Evolutionary conservation across 495 filamentous ascomycete species (phyloP).

Genomic region (Penicillium soppii): DNA sequence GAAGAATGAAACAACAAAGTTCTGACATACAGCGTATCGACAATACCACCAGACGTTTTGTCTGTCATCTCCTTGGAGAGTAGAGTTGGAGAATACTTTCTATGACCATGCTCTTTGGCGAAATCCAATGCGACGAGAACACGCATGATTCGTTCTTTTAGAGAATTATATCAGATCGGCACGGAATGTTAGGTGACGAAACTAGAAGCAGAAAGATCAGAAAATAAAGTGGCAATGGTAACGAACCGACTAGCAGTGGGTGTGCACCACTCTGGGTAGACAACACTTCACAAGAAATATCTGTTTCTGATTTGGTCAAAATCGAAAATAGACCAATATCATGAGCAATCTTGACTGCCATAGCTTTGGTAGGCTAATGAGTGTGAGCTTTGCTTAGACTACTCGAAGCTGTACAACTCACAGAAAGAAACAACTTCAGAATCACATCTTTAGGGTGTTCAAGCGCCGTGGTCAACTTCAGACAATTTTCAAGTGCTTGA

Average conservation of each 20-base stretch:
- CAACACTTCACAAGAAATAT: conserved; percentile 11
- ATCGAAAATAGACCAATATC: conserved; percentile 21
- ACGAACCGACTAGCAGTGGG: conserved; percentile 21
- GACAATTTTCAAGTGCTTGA: conserved; percentile 12
- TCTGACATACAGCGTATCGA: conserved; percentile 17
- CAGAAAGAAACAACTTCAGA: conserved; percentile 16
- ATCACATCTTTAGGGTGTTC: conserved; percentile 20
- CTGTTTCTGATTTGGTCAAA: conserved; percentile 10
- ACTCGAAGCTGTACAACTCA: no score
- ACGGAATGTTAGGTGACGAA: no score
- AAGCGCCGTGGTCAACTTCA: conserved; percentile 12
- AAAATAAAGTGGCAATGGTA: no score
- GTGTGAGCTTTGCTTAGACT: neutral
- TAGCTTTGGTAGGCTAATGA: conserved; percentile 18
- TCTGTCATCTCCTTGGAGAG: conserved; percentile 21
- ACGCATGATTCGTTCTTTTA: conserved; percentile 24
- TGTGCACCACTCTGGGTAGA: conserved; percentile 18
- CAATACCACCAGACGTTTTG: conserved; percentile 9
- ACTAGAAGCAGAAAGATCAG: no score
- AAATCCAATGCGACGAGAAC: conserved; percentile 16
- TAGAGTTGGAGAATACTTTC: conserved; percentile 15
- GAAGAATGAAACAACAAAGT: neutral
- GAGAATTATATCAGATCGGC: neutral
- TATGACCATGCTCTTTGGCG: conserved; percentile 7
- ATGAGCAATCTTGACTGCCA: conserved; percentile 23